These are phyloP conservation scores for Aphanomyces stellatus DNA, from an alignment of 352 stramenopile species.

Conservation along the genomic window DNA sequence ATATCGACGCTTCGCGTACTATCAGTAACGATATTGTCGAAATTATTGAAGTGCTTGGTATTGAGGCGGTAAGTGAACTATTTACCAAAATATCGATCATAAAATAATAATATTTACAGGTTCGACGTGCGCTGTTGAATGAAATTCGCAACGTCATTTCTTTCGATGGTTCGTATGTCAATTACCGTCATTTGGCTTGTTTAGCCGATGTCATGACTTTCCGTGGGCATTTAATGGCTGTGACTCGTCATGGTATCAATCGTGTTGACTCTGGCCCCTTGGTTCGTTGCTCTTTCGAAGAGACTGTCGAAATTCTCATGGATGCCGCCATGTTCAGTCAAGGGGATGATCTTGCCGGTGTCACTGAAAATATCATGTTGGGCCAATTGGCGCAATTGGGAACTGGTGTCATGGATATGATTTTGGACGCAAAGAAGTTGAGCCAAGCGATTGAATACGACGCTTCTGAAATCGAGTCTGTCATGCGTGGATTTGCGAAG, in stretches of 20 bases:
- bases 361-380: constrained; percentile 99
- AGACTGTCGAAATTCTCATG: constrained; percentile 99
- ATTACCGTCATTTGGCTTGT: constrained; percentile 98
- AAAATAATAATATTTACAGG: background rate
- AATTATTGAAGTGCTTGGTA: constrained; percentile 95
- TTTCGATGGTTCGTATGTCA: constrained; percentile 99
- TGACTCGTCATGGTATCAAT: constrained; percentile 99
- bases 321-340: constrained; percentile 97
- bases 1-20: constrained; percentile 95
- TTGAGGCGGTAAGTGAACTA: constrained; percentile 65
- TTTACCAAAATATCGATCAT: too few relatives aligned
- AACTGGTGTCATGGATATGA: constrained; percentile 96
- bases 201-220: constrained; percentile 99
- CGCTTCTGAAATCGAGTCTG: constrained; percentile 85
- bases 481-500: constrained; percentile 88
- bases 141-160: constrained; percentile 98
- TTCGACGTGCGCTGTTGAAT: constrained; percentile 85
- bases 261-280: constrained; percentile 97
- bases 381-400: constrained; percentile 94
- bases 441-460: constrained; percentile 96
- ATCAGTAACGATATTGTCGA: constrained; percentile 99
- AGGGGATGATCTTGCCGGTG: constrained; percentile 94
- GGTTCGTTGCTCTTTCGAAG: constrained; percentile 97
- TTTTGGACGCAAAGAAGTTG: constrained; percentile 98
- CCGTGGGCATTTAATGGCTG: constrained; percentile 94